Percentiles rank a stretch among this genome's conserved stretches.
Evolutionary conservation across 1,139 yeast genomes (phyloP).

Genomic region (Wickerhamomyces sp.): DNA sequence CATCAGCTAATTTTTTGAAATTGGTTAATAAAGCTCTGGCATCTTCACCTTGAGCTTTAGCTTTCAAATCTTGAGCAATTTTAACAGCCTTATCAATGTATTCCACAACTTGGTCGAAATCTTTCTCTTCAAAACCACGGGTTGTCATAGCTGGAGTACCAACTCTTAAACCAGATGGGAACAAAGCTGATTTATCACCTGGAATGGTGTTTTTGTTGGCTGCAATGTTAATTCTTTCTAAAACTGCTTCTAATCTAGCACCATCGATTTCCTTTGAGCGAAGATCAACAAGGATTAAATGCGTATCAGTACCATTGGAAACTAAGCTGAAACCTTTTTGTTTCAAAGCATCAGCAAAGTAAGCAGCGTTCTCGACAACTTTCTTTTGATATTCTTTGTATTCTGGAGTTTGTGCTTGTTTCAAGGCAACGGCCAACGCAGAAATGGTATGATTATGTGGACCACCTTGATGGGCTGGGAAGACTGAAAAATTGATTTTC

Average conservation of each 20-base stretch:
- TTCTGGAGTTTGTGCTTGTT: constrained; percentile 85
- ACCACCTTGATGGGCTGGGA: constrained; percentile 99
- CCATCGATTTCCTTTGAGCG: constrained; percentile 88
- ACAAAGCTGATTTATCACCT: constrained; percentile 90
- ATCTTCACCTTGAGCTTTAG: constrained; percentile 53
- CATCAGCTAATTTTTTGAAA: constrained; percentile 62
- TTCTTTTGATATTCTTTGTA: constrained; percentile 80
- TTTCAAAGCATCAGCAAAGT: constrained; percentile 67
- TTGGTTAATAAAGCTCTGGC: constrained; percentile 60
- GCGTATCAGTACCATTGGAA: constrained; percentile 93
- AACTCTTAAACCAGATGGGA: constrained; percentile 93
- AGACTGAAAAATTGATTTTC: constrained; percentile 90
- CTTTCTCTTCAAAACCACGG: constrained; percentile 80
- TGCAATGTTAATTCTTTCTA: constrained; percentile 88
- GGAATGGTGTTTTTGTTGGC: constrained; percentile 96
- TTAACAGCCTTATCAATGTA: constrained; percentile 78
- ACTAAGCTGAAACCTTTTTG: constrained; percentile 73
- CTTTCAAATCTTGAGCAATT: constrained; percentile 54
- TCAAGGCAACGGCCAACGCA: constrained; percentile 90
- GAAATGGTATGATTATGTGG: constrained; percentile 98
- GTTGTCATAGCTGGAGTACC: constrained; percentile 99
- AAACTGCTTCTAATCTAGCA: constrained; percentile 89
- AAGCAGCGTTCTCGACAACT: constrained; percentile 75
- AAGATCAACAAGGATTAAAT: constrained; percentile 81
- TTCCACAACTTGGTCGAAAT: constrained; percentile 72